Conservation (phyloP, 2,329 filamentous ascomycete genomes). For the Claviceps citrina region DNA sequence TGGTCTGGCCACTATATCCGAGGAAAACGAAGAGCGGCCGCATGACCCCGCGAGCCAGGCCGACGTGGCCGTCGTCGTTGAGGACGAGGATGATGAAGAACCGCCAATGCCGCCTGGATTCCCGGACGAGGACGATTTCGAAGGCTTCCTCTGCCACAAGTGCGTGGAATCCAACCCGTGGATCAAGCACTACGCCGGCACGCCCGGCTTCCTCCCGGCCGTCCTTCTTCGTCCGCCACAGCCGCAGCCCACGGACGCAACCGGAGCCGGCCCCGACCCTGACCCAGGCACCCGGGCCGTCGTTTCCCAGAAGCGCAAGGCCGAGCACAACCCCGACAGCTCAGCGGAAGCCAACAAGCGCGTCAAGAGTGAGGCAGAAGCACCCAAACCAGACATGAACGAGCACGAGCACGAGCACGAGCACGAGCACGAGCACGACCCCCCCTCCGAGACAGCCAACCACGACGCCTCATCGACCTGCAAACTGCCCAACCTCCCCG, state of each 20-base stretch:
- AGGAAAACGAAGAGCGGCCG: slow-evolving; percentile 26
- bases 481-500: slow-evolving; percentile 46
- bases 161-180: slow-evolving; percentile 78
- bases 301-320: slow-evolving; percentile 49
- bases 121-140: slow-evolving; percentile 76
- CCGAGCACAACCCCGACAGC: slow-evolving; percentile 33
- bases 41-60: slow-evolving; percentile 9
- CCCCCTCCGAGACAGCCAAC: slow-evolving; percentile 1
- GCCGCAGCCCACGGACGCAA: background rate
- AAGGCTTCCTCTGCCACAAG: slow-evolving; percentile 84
- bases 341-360: slow-evolving; percentile 32
- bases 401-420: background rate
- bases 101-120: slow-evolving; percentile 70
- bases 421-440: background rate
- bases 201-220: slow-evolving; percentile 62
- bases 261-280: background rate
- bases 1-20: slow-evolving; percentile 32
- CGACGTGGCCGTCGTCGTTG: slow-evolving; percentile 20
- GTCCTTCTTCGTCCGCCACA: slow-evolving; percentile 34
- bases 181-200: slow-evolving; percentile 77
- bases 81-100: slow-evolving; percentile 44
- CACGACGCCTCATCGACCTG: slow-evolving; percentile 23
- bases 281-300: too few species aligned
- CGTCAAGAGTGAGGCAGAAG: slow-evolving; percentile 27
- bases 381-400: background rate